These are phyloP conservation scores for Malassezia slooffiae DNA, from an alignment of 1,284 basidiomycete genomes.

Conservation along the genomic window DNA sequence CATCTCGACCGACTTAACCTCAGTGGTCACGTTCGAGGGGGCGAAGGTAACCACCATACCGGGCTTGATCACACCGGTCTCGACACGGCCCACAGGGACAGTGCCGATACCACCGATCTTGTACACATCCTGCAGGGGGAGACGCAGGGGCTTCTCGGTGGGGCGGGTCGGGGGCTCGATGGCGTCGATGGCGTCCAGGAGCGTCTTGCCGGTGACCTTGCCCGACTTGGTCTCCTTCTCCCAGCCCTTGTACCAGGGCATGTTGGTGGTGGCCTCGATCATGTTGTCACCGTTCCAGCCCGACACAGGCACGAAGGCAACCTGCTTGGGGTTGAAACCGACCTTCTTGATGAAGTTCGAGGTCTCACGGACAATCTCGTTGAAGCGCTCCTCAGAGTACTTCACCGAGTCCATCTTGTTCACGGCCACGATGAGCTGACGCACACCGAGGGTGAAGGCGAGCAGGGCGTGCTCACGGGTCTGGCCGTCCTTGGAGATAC, in stretches of 20 bases:
- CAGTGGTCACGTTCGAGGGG: slow-evolving; percentile 94
- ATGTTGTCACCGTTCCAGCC: slow-evolving; percentile 99
- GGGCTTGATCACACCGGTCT: slow-evolving; percentile 99
- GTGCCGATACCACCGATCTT: slow-evolving; percentile 99
- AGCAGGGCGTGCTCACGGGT: slow-evolving; percentile 99
- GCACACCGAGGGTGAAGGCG: slow-evolving; percentile 99
- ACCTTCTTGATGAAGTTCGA: slow-evolving; percentile 99
- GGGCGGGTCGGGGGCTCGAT: slow-evolving; percentile 95
- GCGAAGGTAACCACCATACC: slow-evolving; percentile 95
- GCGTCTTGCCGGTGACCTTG: slow-evolving; percentile 90
- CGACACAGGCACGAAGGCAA: slow-evolving; percentile 98
- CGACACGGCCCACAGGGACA: slow-evolving; percentile 99
- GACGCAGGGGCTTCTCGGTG: slow-evolving; percentile 98
- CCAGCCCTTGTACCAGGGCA: slow-evolving; percentile 96
- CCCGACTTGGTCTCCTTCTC: slow-evolving; percentile 69
- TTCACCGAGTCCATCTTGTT: slow-evolving; percentile 99
- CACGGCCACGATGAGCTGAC: slow-evolving; percentile 99
- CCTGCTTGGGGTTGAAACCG: slow-evolving; percentile 98
- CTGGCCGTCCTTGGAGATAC: slow-evolving; percentile 99
- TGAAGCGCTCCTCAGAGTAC: slow-evolving; percentile 99
- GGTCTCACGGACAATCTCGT: slow-evolving; percentile 99
- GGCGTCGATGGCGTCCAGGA: slow-evolving; percentile 98
- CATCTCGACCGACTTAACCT: slow-evolving; percentile 99
- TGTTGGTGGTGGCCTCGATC: slow-evolving; percentile 73
- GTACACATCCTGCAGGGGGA: slow-evolving; percentile 99